A percentile compares a stretch with the other conserved stretches of the same genome.
These are phyloP conservation scores for Pezicula neosporulosa DNA, from an alignment of 2,329 filamentous ascomycete species.

Conservation along the genomic window DNA sequence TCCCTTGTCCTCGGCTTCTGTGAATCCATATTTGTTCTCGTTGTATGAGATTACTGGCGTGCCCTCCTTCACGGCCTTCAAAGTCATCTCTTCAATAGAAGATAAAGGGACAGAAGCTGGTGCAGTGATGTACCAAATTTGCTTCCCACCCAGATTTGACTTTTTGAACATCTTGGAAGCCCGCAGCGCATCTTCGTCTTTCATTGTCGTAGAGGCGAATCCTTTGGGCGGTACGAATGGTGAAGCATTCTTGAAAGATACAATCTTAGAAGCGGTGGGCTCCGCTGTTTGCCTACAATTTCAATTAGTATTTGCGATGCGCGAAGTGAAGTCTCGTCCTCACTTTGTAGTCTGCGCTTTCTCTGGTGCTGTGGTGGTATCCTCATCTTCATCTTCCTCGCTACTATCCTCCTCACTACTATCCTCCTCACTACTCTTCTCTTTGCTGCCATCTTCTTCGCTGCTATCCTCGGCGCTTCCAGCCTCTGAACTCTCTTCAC, in stretches of 20 bases:
- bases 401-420: conserved; percentile 33
- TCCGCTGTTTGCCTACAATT: conserved; percentile 10
- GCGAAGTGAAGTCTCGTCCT: not conserved
- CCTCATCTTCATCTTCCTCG: conserved; percentile 33
- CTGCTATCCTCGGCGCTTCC: conserved; percentile 19
- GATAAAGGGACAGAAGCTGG: conserved; percentile 67
- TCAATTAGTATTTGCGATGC: not conserved
- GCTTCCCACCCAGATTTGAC: conserved; percentile 62
- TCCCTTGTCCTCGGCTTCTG: conserved; percentile 44
- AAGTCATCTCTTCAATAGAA: conserved; percentile 60
- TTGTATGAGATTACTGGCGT: conserved; percentile 58
- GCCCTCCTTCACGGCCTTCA: conserved; percentile 51
- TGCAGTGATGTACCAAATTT: conserved; percentile 78
- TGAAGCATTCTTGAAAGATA: conserved; percentile 7
- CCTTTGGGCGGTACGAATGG: conserved; percentile 11
- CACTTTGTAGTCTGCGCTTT: conserved; percentile 8
- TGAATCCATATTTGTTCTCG: conserved; percentile 59
- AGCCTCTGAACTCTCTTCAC: conserved; percentile 1
- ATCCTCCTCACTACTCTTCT: conserved; percentile 31
- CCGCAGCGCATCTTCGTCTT: conserved; percentile 7
- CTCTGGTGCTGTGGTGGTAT: conserved; percentile 3
- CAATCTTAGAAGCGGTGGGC: conserved; percentile 9
- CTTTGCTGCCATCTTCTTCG: conserved; percentile 34
- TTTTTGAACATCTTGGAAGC: conserved; percentile 50
- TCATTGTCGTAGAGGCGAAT: conserved; percentile 17